Conservation (phyloP, 495 filamentous ascomycete genomes). For the Penicillium daleae region DNA sequence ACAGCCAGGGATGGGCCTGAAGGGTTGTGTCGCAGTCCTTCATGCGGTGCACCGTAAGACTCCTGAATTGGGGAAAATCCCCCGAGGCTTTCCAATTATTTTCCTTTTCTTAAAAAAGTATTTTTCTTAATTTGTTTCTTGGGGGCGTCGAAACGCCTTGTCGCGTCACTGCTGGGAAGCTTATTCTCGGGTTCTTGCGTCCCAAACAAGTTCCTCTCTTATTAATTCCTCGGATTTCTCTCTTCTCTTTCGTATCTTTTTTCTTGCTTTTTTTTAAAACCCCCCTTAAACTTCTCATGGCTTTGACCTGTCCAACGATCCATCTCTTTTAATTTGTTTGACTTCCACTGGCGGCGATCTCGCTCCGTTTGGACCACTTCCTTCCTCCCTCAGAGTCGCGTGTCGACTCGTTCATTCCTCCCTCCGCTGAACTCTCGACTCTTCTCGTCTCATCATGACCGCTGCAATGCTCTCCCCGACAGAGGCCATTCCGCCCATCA, state of each 20-base stretch:
- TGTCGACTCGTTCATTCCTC: background rate
- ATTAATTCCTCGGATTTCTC: background rate
- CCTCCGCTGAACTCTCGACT: background rate
- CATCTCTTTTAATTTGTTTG: background rate
- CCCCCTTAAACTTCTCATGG: background rate
- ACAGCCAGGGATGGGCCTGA: background rate
- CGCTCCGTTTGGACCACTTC: background rate
- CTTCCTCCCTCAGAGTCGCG: background rate
- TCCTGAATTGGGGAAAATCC: too few relatives aligned
- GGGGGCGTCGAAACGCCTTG: background rate
- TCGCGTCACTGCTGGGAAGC: background rate
- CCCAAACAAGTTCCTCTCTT: background rate
- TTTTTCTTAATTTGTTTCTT: background rate
- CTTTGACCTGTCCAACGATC: background rate
- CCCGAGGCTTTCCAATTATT: too few relatives aligned
- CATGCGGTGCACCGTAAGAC: background rate
- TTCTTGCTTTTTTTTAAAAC: background rate
- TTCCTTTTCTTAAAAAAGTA: background rate
- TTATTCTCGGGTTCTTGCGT: background rate
- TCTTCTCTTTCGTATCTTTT: background rate
- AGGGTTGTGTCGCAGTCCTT: background rate
- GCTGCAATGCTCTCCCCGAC: background rate
- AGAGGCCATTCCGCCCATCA: conserved; percentile 14
- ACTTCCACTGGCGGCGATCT: conserved; percentile 3
- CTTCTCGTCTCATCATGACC: conserved; percentile 1